Base-by-base conservation (phyloP, 2,329 filamentous ascomycete genomes). In the Curvularia eragrostidis region DNA sequence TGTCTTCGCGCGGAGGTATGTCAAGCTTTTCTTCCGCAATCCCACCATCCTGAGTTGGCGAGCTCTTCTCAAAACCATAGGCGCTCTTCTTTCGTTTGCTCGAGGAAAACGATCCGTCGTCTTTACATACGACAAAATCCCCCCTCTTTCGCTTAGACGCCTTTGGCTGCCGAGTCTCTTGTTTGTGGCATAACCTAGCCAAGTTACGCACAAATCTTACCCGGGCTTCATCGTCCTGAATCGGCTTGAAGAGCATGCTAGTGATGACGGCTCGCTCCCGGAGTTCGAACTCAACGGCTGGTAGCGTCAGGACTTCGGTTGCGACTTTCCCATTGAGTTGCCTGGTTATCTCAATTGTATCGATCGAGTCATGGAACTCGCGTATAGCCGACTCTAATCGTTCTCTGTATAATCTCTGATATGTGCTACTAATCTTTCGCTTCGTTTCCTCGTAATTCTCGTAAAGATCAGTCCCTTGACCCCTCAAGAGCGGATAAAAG, bases 311-410 rank as follows among this genome's bases (percentile, higher is more conserved):
- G 48, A 67, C 56, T 49, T 67, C 52, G 24, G 26, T 48, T 42
- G 54, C 42, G 13, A 56, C 51, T 43, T 52, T 59, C 32, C 62
- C 53, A 53, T 49, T 61, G 18, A 65, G 58, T 50, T 67, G 54
- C 57, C 51, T 65, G 8, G 56, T 60, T 63, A 65, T 65, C 56
- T 65, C 52, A 34, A 63, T 65, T 38, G 49, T 41, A 48, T 66
- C 36, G 38, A 66, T 58, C 23, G 51, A 62, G 38, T 63, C 41
- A 55, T 66, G 42, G 56, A 64, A 66, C 15, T 61, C 46, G 19
- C 34, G 32, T 43, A 61, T 54, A 8, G 59, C 59, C 12, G 19
- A 18, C 7, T 59, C 42, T 38, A 66, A 53, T 51, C 46, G 44
- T 58, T 58, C 42, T 53, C 56, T 54, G 32, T 56, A 50, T 34